Base-by-base conservation (phyloP, 257 asterid species). In the Ilex aquifolium region DNA sequence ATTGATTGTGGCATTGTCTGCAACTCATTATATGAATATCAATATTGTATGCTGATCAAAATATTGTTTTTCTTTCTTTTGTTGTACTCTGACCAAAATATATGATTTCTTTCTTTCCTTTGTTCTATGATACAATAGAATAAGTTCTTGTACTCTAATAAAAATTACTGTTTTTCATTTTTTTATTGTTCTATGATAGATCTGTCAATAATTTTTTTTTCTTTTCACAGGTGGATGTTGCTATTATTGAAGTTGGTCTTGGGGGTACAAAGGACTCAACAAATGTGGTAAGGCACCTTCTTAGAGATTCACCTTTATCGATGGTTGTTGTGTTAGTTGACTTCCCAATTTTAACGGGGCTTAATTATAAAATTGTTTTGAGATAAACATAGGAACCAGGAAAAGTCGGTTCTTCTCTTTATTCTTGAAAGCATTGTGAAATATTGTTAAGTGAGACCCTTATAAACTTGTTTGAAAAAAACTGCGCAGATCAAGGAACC, bases 191-290 rank as follows among this genome's bases (percentile, higher is more conserved):
- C 46, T 31, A 49, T 27, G 27, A 62, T 32, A 42, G 17, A 27
- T 53, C 27, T 7, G 14, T 63, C 8, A 36, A 36, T n/a, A 12
- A 3, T 8, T 58, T 69, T 51, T 51, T 61, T 46, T 62, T 59
- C 59, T 79, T 32, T 71, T 67, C 55, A 65, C 83, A 92, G 98
- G 95, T 92, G 17, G 98, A 92, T 77, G 95, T 92, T 68, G 91
- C 97, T 66, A 79, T 92, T 65, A 76, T 89, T 66, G 95, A 92
- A 82, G 97, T 89, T 85, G 98, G 98, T 68, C 91, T 92, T 69
- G 98, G 98, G 55, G 98, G 97, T 77, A 77, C 73, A 54, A 66
- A 65, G 56, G 98, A 92, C 80, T 90, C 98, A 6, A 92, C 98
- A 6, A 91, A 91, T 71, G 95, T 91, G 96, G 98, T 91, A 84